Conservation (phyloP, 352 stramenopile species). For the Phytopythium aichiense region DNA sequence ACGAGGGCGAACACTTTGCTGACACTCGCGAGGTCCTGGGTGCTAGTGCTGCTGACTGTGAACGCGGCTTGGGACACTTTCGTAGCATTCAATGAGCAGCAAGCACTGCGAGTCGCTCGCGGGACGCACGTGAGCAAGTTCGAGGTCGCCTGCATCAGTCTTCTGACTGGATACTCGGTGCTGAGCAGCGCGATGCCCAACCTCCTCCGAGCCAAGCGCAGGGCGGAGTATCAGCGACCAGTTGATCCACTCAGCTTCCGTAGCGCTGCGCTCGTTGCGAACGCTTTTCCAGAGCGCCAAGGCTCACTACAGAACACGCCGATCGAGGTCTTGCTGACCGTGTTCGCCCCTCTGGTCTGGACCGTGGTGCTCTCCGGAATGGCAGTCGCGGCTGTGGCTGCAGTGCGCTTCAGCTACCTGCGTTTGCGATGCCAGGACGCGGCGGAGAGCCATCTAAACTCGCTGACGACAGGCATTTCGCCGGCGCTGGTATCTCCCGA, state of each 20-base stretch:
- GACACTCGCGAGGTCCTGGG: slow-evolving; percentile 30
- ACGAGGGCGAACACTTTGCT: slow-evolving; percentile 23
- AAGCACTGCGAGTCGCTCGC: slow-evolving; percentile 18
- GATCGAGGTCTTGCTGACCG: slow-evolving; percentile 3
- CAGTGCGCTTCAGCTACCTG: slow-evolving; percentile 19
- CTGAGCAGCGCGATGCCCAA: slow-evolving; percentile 7
- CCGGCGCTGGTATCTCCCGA: slow-evolving; percentile 16
- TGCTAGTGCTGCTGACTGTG: slow-evolving; percentile 29
- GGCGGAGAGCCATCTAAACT: slow-evolving; percentile 10
- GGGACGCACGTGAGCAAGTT: slow-evolving; percentile 27
- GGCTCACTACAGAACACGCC: slow-evolving; percentile 16
- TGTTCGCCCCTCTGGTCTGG: slow-evolving; percentile 19
- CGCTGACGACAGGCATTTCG: slow-evolving; percentile 3
- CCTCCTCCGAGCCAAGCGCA: slow-evolving; percentile 4
- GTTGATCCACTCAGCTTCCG: slow-evolving; percentile 18
- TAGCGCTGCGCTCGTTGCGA: slow-evolving; percentile 16
- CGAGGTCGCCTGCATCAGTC: slow-evolving; percentile 26
- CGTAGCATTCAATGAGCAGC: slow-evolving; percentile 21
- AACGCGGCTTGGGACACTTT: slow-evolving; percentile 34
- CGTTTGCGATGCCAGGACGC: slow-evolving; percentile 7
- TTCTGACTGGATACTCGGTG: slow-evolving; percentile 4
- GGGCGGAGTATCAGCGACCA: slow-evolving; percentile 14
- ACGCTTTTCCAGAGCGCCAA: slow-evolving; percentile 19
- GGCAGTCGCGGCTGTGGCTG: slow-evolving; percentile 12
- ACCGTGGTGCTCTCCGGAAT: slow-evolving; percentile 15